Conservation (phyloP, 1,139 yeast species). For the Pichia sp. region DNA sequence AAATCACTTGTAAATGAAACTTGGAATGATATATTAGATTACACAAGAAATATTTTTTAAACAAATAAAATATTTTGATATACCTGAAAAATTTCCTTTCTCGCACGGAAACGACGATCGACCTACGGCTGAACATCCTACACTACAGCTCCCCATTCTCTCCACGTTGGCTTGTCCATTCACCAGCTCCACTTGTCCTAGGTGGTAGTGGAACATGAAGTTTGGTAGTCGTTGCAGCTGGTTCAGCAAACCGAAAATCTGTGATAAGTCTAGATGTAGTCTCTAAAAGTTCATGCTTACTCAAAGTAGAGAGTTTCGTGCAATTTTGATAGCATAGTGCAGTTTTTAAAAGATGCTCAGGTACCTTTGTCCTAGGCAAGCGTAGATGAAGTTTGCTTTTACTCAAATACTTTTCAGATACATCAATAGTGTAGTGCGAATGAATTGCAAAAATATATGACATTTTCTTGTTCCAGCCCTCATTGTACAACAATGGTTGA, state of each 20-base stretch:
- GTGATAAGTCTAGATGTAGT: conserved; percentile 19
- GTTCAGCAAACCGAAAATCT: conserved; percentile 10
- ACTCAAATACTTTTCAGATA: conserved; percentile 57
- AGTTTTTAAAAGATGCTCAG: conserved; percentile 35
- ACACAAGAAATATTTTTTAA: neutral
- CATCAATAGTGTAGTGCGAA: conserved; percentile 55
- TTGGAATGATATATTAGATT: too few species aligned
- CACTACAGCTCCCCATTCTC: too few species aligned
- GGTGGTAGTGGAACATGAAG: conserved; percentile 4
- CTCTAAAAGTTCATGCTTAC: conserved; percentile 17
- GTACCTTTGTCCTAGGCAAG: conserved; percentile 43
- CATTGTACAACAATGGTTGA: conserved; percentile 66
- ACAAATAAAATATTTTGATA: neutral
- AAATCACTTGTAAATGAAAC: neutral
- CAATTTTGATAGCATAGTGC: conserved; percentile 36
- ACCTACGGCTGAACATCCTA: neutral
- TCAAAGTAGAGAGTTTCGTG: conserved; percentile 28
- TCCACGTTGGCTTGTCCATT: conserved; percentile 71
- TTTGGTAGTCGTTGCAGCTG: neutral
- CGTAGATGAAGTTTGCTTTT: conserved; percentile 37
- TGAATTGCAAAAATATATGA: conserved; percentile 73
- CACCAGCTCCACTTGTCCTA: conserved; percentile 58
- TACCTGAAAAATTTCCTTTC: neutral
- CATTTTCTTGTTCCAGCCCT: conserved; percentile 93
- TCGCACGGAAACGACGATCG: neutral